Base-by-base conservation (phyloP, 331 rosid genomes). In the Stylosanthes scabra region DNA sequence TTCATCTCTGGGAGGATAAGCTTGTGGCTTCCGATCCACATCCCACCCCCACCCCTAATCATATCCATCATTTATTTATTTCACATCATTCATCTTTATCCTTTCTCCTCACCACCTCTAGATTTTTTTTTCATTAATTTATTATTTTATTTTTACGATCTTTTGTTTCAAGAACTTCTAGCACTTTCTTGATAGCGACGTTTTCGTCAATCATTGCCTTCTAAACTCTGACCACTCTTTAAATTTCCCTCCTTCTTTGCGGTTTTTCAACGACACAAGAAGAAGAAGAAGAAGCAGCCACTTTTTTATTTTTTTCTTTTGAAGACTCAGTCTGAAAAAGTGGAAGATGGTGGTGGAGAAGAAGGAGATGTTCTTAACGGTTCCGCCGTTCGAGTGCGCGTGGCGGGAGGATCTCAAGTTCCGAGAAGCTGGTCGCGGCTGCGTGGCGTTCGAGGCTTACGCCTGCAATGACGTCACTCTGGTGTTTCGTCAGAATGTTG, bases 331-430 rank as follows among this genome's bases (percentile, higher is more conserved):
- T 20, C 25, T 20, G 25, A 20, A 20, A 20, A 20, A 34, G 39
- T 34, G 39, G 39, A 34, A 34, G 39, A 34, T 6, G 77, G 80
- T 65, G 83, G 80, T 86, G 85, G 96, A 90, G 63, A 91, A 83
- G 84, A 86, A 86, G 68, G 91, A 85, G 72, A 80, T 83, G 37
- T 81, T 84, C 66, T 82, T 94, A 10, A 91, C 93, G 0, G 99
- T 94, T 77, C 90, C 99, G 12, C 99, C 97, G 8, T 91, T 94
- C 5, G 95, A 91, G 95, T 94, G 99, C 49, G 91, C 91, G 20
- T 94, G 99, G 99, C 83, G 83, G n/a, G 87, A 85, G 78, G 99
- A 89, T 74, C 83, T 91, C 81, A 89, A 85, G 51, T 94, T 94
- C 82, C 72, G 89, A 39, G 96, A 94, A 88, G 88, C 97, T 0